A percentile compares a stretch with the other conserved stretches of the same genome.
Conservation (phyloP, 1,139 yeast species). For the Protomyces macrosporus region DNA sequence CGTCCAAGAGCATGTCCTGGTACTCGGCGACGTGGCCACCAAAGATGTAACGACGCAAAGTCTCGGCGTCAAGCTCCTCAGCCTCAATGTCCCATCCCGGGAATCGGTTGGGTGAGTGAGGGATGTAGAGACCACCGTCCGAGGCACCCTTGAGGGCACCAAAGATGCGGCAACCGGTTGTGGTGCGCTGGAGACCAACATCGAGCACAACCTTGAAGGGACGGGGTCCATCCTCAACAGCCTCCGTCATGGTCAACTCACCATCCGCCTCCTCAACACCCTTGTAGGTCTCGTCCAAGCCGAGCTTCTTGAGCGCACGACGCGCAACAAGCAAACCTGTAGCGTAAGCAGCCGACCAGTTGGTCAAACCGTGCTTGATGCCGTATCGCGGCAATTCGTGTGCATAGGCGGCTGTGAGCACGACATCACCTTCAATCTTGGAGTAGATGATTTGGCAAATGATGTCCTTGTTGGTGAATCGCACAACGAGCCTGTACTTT, state of each 20-base stretch:
- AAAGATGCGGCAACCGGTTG: conserved; percentile 99
- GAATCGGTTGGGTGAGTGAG: conserved; percentile 99
- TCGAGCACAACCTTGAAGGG: conserved; percentile 99
- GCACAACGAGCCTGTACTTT: conserved; percentile 98
- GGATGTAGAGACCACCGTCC: conserved; percentile 99
- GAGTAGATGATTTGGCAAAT: conserved; percentile 96
- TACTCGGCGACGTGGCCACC: conserved; percentile 99
- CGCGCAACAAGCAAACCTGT: conserved; percentile 98
- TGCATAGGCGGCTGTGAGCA: conserved; percentile 95
- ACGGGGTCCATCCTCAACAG: conserved; percentile 96
- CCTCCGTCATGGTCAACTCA: conserved; percentile 93
- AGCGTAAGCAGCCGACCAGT: conserved; percentile 99
- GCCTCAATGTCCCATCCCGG: conserved; percentile 99
- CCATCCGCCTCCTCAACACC: conserved; percentile 99
- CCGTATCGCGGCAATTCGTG: conserved; percentile 99
- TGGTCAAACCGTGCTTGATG: conserved; percentile 96
- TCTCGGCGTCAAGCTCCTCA: conserved; percentile 97
- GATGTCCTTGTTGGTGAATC: conserved; percentile 99
- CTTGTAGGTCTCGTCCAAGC: conserved; percentile 93
- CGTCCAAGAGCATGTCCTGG: conserved; percentile 99
- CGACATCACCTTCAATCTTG: conserved; percentile 94
- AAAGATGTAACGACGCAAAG: conserved; percentile 97
- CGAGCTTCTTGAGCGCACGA: conserved; percentile 97
- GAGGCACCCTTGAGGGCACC: conserved; percentile 99
- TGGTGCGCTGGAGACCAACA: conserved; percentile 99